Conservation (phyloP, 108 stramenopile genomes). For the Skeletonema menzelii region DNA sequence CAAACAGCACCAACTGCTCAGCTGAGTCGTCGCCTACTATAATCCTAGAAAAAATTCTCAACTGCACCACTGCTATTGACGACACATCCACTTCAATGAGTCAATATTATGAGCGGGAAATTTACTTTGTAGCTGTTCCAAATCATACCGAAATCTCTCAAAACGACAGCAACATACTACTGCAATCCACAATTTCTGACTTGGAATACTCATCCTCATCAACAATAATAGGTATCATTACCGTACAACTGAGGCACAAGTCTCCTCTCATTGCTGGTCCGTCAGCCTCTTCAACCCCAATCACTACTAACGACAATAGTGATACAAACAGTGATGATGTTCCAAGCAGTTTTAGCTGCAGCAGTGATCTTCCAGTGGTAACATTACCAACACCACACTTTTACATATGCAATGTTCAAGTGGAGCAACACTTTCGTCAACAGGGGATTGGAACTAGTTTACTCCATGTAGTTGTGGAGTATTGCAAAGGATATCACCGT, state of each 20-base stretch:
- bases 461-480: slow-evolving; percentile 10
- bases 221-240: neutral
- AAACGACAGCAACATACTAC: neutral
- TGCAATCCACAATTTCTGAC: neutral
- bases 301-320: neutral
- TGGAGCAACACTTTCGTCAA: slow-evolving; percentile 11
- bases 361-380: neutral
- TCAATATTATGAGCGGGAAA: slow-evolving; percentile 11
- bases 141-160: neutral
- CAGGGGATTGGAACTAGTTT: slow-evolving; percentile 28
- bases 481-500: neutral
- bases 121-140: slow-evolving; percentile 27
- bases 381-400: slow-evolving; percentile 23
- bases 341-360: neutral
- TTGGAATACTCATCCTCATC: neutral
- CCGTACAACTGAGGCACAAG: neutral
- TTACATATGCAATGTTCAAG: slow-evolving; percentile 30
- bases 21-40: neutral
- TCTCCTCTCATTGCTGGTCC: slow-evolving; percentile 2
- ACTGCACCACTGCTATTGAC: neutral
- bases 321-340: neutral
- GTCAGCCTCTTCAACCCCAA: neutral
- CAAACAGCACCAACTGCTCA: neutral
- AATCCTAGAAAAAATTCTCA: neutral
- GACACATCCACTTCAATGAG: neutral